These are phyloP conservation scores for Diaporthe capsici DNA, from an alignment of 2,329 filamentous ascomycete species.

Conservation along the genomic window DNA sequence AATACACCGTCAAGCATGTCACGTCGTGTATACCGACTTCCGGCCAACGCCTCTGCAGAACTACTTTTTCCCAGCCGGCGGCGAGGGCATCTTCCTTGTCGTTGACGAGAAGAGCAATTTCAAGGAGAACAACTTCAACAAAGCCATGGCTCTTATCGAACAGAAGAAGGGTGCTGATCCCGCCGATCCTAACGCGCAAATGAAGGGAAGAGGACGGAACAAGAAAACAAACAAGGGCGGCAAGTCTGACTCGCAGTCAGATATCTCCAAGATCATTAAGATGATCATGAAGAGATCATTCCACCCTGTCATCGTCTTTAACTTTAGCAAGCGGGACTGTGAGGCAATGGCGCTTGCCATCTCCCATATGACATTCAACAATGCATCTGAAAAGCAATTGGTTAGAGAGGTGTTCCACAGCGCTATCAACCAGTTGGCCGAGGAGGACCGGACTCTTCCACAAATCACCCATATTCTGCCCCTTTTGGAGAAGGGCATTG, in stretches of 20 bases:
- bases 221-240: conserved; percentile 93
- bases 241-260: conserved; percentile 73
- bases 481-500: conserved; percentile 90
- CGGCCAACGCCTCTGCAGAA: conserved; percentile 96
- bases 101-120: conserved; percentile 98
- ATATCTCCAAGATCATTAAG: conserved; percentile 97
- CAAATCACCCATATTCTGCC: conserved; percentile 94
- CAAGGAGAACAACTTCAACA: conserved; percentile 97
- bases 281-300: conserved; percentile 99
- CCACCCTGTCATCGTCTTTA: conserved; percentile 99
- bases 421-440: conserved; percentile 91
- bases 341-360: conserved; percentile 91
- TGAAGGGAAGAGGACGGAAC: conserved; percentile 90
- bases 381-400: conserved; percentile 94
- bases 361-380: conserved; percentile 91
- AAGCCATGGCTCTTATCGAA: conserved; percentile 91
- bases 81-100: conserved; percentile 92
- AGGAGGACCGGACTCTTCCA: conserved; percentile 88
- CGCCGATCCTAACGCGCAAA: conserved; percentile 82
- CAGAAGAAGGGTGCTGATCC: conserved; percentile 90
- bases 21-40: conserved; percentile 99
- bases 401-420: conserved; percentile 94
- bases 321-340: conserved; percentile 98
- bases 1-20: conserved; percentile 96
- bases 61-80: conserved; percentile 95